Base-by-base conservation (phyloP, 2,329 filamentous ascomycete species). In the Sclerotinia glacialis region DNA sequence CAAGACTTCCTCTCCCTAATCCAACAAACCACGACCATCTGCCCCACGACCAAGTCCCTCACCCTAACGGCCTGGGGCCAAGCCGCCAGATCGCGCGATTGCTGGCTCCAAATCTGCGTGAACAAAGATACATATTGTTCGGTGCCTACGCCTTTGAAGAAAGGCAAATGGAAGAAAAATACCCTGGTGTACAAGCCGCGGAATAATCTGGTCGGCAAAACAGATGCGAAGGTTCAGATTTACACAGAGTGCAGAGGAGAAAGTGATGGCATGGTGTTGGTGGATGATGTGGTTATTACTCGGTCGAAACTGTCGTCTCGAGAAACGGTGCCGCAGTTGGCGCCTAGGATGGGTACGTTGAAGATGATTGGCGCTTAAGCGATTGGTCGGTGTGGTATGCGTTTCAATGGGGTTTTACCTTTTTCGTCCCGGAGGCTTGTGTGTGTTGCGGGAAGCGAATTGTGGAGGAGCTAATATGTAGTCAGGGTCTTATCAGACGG, bases 161-260 rank as follows among this genome's bases (percentile, higher is more conserved):
- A 66, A 23, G 56, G 64, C 26, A 61, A 66, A 44, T 66, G 64
- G 64, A 52, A 66, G 64, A 61, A 66, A 56, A 61, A 66, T 2
- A 49, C 23, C 21, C 34, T 66, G 1, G 37, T 61, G 5, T 66
- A 66, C 18, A 59, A 46, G 42, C 62, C 62, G 3, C 40, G n/a
- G 14, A 65, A 49, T 11, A 49, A 37, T 16, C 16, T 40, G 9
- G 3, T 47, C 7, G 52, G 52, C 2, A 46, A n/a, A 5, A 40
- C 42, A 0, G 23, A 37, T 7, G 62, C 62, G 7, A 58, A 65
- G 31, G 53, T 65, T 1, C 50, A 58, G 31, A 47, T 65, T 18
- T 65, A 49, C 18, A 65, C 62, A 3, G 62, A 65, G 23, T 65
- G 62, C 16, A 49, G 62, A 46, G 62, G 62, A 9, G 62, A 49